These are phyloP conservation scores for Penicillium goetzii DNA, from an alignment of 495 filamentous ascomycete species.

Conservation along the genomic window DNA sequence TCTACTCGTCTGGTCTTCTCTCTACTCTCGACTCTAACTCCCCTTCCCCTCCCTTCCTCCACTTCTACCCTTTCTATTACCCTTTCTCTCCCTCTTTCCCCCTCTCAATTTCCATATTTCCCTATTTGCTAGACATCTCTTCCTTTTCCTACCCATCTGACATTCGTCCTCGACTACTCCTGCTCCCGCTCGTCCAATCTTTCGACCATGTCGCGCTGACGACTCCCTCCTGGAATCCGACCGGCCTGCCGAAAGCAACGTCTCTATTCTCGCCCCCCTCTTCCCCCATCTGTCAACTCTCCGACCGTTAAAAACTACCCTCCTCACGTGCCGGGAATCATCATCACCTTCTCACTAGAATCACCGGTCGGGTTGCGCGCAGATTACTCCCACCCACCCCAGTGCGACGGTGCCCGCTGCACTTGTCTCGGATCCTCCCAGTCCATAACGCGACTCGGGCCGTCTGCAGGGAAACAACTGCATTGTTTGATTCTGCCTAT, in stretches of 20 bases:
- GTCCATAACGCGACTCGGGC: slow-evolving; percentile 32
- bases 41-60: slow-evolving; percentile 3
- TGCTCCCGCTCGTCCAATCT: background rate
- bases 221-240: slow-evolving; percentile 11
- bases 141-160: background rate
- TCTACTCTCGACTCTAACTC: background rate
- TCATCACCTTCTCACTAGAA: background rate
- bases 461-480: slow-evolving; percentile 44
- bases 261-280: slow-evolving; percentile 3
- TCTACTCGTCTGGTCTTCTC: background rate
- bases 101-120: background rate
- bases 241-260: slow-evolving; percentile 7
- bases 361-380: slow-evolving; percentile 9
- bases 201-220: slow-evolving; percentile 25
- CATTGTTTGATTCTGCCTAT: slow-evolving; percentile 38
- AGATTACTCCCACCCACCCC: background rate
- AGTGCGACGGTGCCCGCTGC: slow-evolving; percentile 20
- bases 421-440: slow-evolving; percentile 37
- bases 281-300: background rate
- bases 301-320: background rate
- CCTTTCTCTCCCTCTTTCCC: slow-evolving; percentile 1
- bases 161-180: background rate
- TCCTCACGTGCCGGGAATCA: slow-evolving; percentile 6
- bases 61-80: slow-evolving; percentile 16
- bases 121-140: slow-evolving; percentile 14